Evolutionary conservation across 768 basidiomycete species (phyloP), one percentile per base, ranked within the genome.

Genomic region (Imleria badia): DNA sequence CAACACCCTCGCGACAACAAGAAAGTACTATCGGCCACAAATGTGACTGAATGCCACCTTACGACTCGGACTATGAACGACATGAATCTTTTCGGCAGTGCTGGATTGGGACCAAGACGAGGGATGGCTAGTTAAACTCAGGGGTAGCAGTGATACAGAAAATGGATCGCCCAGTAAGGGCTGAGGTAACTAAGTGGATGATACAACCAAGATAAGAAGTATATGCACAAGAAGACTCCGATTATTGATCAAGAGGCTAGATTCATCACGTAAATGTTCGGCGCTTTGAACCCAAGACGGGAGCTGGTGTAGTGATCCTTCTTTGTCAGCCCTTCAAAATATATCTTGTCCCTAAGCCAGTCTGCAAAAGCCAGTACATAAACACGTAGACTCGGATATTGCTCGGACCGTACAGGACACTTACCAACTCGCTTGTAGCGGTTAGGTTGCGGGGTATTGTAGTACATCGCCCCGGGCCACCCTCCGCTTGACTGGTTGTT

Each of bases 201-300:
- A 47, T 48, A 51, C 43, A 58, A 46, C 15, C 52, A 60, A 54
- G 52, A 49, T 2, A 49, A 15, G 20, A 49, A 39, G 45, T 57
- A 59, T 45, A 50, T 56, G 14, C 40, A 41, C 35, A 48, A 26
- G 20, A 45, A 33, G 42, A 38, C 26, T 43, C 22, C 14, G 19
- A 45, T 29, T 10, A 42, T 26, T n/a, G 45, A 50, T 73, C 68
- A 85, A n/a, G 76, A 70, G 12, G 76, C 74, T 38, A 89, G 58
- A 51, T 79, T 78, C 85, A 92, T 83, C 36, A 91, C 76, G 65
- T 89, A 89, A 36, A 91, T 80, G 64, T 93, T 92, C 7, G 89
- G 83, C 3, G 91, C 91, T 51, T 77, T 79, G 72, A 82, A 93
- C 2, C 91, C 91, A 29, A 93, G 81, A 7, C 89, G 80, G 10